Conservation (phyloP, 345 rosid genomes). For the Sisymbrium altissimum region DNA sequence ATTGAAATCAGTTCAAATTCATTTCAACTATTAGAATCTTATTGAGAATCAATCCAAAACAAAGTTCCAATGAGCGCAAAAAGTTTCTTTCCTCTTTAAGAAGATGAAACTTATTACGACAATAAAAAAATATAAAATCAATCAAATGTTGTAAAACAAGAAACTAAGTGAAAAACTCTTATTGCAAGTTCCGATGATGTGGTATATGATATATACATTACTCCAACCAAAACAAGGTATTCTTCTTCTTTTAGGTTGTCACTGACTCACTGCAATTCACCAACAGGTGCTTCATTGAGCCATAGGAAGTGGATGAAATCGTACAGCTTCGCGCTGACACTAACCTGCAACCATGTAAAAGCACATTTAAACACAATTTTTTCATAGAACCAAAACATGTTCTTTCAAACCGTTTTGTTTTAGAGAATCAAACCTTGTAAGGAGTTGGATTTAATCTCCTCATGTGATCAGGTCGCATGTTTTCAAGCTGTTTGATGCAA, state of each 20-base stretch:
- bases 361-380: background rate
- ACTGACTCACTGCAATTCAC: constrained; percentile 88
- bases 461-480: constrained; percentile 91
- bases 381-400: constrained; percentile 4
- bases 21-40: background rate
- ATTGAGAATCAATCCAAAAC: background rate
- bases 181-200: background rate
- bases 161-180: background rate
- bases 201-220: constrained; percentile 6
- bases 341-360: constrained; percentile 52
- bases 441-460: constrained; percentile 93
- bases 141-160: background rate
- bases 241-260: background rate
- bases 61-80: background rate
- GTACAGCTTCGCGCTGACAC: constrained; percentile 80
- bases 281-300: constrained; percentile 99
- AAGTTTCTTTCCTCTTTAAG: constrained; percentile 9
- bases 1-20: background rate
- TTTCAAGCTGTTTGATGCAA: constrained; percentile 78
- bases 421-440: constrained; percentile 54
- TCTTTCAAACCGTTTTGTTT: background rate
- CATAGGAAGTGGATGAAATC: constrained; percentile 93
- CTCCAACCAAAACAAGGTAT: constrained; percentile 15
- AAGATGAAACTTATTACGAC: constrained; percentile 1
- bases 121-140: background rate